Base-by-base conservation (phyloP, 768 basidiomycete species). In the Antrodiella citrinella region DNA sequence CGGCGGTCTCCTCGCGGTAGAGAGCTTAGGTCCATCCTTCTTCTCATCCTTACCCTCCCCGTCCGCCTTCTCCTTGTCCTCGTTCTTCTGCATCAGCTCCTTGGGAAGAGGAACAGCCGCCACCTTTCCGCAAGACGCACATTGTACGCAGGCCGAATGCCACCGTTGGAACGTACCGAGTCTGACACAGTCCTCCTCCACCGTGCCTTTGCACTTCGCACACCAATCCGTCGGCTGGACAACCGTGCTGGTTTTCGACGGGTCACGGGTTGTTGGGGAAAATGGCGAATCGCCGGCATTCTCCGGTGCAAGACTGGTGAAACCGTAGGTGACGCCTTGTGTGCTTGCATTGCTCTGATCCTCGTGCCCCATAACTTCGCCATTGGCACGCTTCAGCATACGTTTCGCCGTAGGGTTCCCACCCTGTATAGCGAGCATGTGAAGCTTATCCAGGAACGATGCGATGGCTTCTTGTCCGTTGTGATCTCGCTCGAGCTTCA, bases 171-270 rank as follows among this genome's bases (percentile, higher is more conserved):
- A 95, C n/a, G 92, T 94, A 26, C 93, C 96, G 23, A 95, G 69
- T 51, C 96, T 78, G 42, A 91, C 88, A 61, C 96, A 98, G 57
- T 98, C 96, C 65, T 99, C 96, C 68, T 99, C 96, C 20, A 99
- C 91, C 0, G 95, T 95, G 54, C 82, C 72, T 40, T 78, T 76
- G 66, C 96, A 99, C 60, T 81, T 84, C 46, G 91, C 79, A 62
- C 96, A 99, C 38, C 93, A 78, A 69, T 99, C 96, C 15, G 86
- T 88, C 4, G 90, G 90, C 13, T 87, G 86, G 54, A 80, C 81
- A 54, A 64, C 78, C n/a, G 79, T 75, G 15, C 77, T 75, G 39
- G 80, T 66, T 60, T 77, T 66, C 48, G 66, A 78, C 40, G 73
- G 72, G 50, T 75, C 74, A 30, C 74, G 64, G 15, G 72, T 66